These are phyloP conservation scores for Curvularia sp. DNA, from an alignment of 2,329 filamentous ascomycete genomes.

Conservation along the genomic window DNA sequence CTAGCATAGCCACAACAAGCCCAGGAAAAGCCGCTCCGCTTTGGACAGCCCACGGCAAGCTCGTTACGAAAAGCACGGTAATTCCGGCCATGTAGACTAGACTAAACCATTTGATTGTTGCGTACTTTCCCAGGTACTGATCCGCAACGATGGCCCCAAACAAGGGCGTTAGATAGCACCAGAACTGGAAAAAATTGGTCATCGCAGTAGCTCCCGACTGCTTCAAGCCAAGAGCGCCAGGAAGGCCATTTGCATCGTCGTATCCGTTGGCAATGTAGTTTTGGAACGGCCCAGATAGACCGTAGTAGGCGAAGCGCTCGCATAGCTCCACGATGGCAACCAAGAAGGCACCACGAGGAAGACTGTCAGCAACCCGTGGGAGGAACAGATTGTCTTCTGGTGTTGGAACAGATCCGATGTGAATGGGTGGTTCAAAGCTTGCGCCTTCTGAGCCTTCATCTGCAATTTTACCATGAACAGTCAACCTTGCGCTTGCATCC, in stretches of 20 bases:
- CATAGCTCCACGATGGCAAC: constrained; percentile 59
- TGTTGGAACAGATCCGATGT: constrained; percentile 35
- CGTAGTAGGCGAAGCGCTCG: constrained; percentile 58
- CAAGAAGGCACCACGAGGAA: constrained; percentile 55
- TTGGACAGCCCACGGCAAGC: constrained; percentile 68
- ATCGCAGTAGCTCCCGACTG: constrained; percentile 55
- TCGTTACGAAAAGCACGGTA: constrained; percentile 69
- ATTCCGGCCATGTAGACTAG: constrained; percentile 70
- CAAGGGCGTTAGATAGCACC: constrained; percentile 58
- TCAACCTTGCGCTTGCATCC: constrained; percentile 25
- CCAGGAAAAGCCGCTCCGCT: constrained; percentile 66
- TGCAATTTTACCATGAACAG: constrained; percentile 21
- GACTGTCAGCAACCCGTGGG: constrained; percentile 51
- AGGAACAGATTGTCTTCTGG: constrained; percentile 36
- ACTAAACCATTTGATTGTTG: constrained; percentile 72
- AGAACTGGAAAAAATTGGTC: constrained; percentile 58
- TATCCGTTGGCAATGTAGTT: constrained; percentile 58
- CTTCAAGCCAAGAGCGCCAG: constrained; percentile 51
- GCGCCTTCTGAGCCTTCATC: constrained; percentile 8
- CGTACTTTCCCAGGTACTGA: constrained; percentile 72
- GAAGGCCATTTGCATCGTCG: constrained; percentile 50
- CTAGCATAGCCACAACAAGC: constrained; percentile 68
- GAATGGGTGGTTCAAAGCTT: constrained; percentile 15
- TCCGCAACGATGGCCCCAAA: constrained; percentile 66
- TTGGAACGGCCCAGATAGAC: constrained; percentile 57